Evolutionary conservation across 2,329 filamentous ascomycete genomes (phyloP).

Genomic region (Grosmannia serpens): DNA sequence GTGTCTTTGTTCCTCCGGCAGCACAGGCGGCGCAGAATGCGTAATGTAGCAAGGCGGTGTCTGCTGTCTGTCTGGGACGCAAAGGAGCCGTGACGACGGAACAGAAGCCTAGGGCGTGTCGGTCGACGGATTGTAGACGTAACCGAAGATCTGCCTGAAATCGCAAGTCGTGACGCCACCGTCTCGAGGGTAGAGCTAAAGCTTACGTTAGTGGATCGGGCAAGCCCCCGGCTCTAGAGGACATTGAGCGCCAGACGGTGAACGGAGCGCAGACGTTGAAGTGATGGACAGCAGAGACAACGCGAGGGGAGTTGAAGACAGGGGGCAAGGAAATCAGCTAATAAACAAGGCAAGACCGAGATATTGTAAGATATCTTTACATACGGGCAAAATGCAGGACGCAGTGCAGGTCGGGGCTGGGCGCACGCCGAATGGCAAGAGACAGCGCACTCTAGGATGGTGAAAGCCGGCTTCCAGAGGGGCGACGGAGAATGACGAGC

Average conservation of each 20-base stretch:
- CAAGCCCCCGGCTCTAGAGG: background rate
- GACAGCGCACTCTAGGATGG: background rate
- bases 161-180: background rate
- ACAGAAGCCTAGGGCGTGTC: background rate
- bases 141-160: conserved; percentile 7
- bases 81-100: background rate
- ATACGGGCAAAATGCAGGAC: background rate
- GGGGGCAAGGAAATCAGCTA: background rate
- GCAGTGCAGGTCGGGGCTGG: background rate
- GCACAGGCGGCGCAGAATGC: background rate
- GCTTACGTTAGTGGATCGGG: background rate
- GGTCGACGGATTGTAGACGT: conserved; percentile 1
- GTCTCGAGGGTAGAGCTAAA: background rate
- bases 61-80: background rate
- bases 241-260: background rate
- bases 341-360: background rate
- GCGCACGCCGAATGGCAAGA: background rate
- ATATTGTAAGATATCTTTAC: background rate
- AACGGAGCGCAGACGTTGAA: background rate
- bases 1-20: background rate
- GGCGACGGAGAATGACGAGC: background rate
- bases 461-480: background rate
- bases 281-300: background rate
- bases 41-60: background rate
- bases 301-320: background rate